Base-by-base conservation (phyloP, 345 rosid species). In the Gossypium herbaceum region DNA sequence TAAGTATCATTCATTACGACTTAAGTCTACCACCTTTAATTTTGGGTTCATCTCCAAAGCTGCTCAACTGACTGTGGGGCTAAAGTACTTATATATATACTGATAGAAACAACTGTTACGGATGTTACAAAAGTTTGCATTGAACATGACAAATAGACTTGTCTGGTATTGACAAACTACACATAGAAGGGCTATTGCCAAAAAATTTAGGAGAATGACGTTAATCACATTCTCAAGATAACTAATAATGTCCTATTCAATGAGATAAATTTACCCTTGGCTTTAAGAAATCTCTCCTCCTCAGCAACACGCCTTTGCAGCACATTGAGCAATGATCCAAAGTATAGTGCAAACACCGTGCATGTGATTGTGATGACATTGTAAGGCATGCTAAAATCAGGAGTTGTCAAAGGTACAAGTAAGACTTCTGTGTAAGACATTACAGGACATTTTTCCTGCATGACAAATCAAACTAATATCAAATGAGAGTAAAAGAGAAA, bases 311-410 rank as follows among this genome's bases (percentile, higher is more conserved):
- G 88, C 81, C 87, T 85, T 51, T 93, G 80, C 45, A 95, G 90
- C 68, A 83, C 98, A 61, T 93, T 96, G 70, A 93, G 94, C 81
- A 96, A 76, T 44, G 98, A 91, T 67, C 98, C 99, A 73, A 92
- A 90, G 78, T 90, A 93, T 59, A 95, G 84, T 20, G 98, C 97
- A 78, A 89, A 93, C 13, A 91, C 85, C 0, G 97, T 93, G 85
- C 99, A 96, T 0, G 97, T 92, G 76, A 96, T 89, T 25, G 98
- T 96, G 79, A 92, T 93, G 78, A 96, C 98, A 55, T 96, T 96
- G 85, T 96, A 93, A 59, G 97, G 99, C 99, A 93, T 93, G 88
- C 97, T 96, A 79, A 93, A 96, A 84, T 96, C 98, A 81, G 99
- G 97, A 56, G 98, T 93, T 73, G 95, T 93, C 81, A 96, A 81